Evolutionary conservation across 2,329 filamentous ascomycete species (phyloP).

Genomic region (Paraconiothyrium sp.): DNA sequence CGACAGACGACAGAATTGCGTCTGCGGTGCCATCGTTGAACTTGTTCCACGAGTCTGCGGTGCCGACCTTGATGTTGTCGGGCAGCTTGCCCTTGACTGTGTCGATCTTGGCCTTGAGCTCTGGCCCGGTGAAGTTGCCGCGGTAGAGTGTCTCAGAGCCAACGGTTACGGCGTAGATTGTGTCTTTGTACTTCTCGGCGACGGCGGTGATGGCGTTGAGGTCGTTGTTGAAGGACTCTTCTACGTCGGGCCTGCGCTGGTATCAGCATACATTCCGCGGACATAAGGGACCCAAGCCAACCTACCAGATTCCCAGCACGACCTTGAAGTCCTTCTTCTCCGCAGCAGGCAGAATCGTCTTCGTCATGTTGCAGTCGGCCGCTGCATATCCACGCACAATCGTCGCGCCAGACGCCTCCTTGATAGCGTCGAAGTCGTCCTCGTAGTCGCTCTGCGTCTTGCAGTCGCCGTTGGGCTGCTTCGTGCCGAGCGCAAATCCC

Average conservation of each 20-base stretch:
- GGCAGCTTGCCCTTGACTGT: constrained; percentile 67
- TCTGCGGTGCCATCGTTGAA: constrained; percentile 74
- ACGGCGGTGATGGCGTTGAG: constrained; percentile 65
- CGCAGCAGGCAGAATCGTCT: constrained; percentile 71
- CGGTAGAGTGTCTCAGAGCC: constrained; percentile 77
- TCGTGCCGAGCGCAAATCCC: constrained; percentile 74
- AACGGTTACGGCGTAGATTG: constrained; percentile 74
- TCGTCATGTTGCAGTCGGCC: constrained; percentile 71
- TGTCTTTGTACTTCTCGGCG: constrained; percentile 61
- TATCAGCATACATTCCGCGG: constrained; percentile 5
- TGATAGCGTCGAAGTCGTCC: constrained; percentile 70
- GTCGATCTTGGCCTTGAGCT: constrained; percentile 70
- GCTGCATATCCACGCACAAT: constrained; percentile 74
- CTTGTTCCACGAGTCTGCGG: constrained; percentile 79
- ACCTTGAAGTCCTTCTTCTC: constrained; percentile 72
- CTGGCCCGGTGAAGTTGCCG: constrained; percentile 69
- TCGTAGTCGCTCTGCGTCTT: constrained; percentile 71
- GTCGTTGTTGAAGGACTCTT: constrained; percentile 69
- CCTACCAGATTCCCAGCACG: constrained; percentile 74
- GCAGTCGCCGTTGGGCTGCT: constrained; percentile 67
- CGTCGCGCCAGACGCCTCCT: constrained; percentile 58
- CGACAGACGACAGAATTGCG: constrained; percentile 69
- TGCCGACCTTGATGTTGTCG: constrained; percentile 66
- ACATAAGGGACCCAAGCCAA: constrained; percentile 29
- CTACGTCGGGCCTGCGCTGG: constrained; percentile 66